Evolutionary conservation across 148 eudicot genomes (phyloP).

Genomic region (Chenopodium berlandieri): DNA sequence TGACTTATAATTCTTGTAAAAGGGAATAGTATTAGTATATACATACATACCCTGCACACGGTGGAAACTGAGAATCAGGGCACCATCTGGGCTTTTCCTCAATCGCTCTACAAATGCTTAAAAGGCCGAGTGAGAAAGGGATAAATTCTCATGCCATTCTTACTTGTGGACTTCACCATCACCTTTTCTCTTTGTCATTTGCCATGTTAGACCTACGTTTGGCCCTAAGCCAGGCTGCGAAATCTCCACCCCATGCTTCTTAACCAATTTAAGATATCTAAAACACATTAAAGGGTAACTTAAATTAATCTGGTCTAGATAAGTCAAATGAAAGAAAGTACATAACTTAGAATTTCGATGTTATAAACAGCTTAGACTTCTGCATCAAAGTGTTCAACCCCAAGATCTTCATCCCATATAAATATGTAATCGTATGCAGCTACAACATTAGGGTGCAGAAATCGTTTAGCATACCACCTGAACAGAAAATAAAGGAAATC

Average conservation of each 20-base stretch:
- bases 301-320: too few relatives aligned
- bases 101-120: conserved; percentile 38
- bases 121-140: neutral
- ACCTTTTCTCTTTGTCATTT: conserved; percentile 68
- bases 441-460: conserved; percentile 76
- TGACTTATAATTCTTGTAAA: neutral
- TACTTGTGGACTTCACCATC: conserved; percentile 84
- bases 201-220: conserved; percentile 67
- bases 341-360: neutral
- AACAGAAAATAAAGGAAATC: neutral
- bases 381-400: conserved; percentile 65
- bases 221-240: conserved; percentile 83
- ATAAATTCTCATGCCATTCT: conserved; percentile 11
- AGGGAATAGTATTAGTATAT: neutral
- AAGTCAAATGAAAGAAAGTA: too few relatives aligned
- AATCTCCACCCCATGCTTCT: conserved; percentile 70
- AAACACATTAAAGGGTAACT: neutral
- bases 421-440: conserved; percentile 80
- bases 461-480: conserved; percentile 91
- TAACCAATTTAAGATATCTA: conserved; percentile 66
- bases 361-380: conserved; percentile 43
- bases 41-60: conserved; percentile 85
- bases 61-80: conserved; percentile 62
- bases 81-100: conserved; percentile 86
- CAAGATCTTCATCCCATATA: conserved; percentile 91